Base-by-base conservation (phyloP, 2,329 filamentous ascomycete genomes). In the Dothiorella sarmentorum region DNA sequence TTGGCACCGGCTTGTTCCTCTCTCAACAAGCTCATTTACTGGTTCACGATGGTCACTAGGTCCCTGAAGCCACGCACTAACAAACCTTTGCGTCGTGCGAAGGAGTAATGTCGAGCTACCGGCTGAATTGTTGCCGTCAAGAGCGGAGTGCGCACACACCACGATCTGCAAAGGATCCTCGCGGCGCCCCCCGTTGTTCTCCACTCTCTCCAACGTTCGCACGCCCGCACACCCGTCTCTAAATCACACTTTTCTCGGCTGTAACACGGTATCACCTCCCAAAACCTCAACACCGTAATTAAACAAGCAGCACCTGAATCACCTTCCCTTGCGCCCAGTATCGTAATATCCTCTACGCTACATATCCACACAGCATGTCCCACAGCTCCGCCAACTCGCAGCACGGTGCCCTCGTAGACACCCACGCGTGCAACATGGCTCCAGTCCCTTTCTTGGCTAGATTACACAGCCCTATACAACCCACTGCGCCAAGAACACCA, bases 151-250 rank as follows among this genome's bases (percentile, higher is more conserved):
- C 47, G 47, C 47, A 52, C 33, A 37, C 22, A 27, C 49, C 22
- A 53, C n/a, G 49, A 53, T 53, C 49, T 53, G 49, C 49, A 24
- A 53, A 35, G 49, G 49, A 53, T 53, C 49, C 22, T 37, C 43
- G 15, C 33, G 33, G n/a, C 17, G 26, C 43, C 42, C 22, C 45
- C 17, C 43, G 43, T 13, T 5, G 24, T 10, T 13, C 43, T 49
- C 29, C 31, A 52, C 31, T 17, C 33, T 45, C 24, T 18, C 49
- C n/a, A n/a, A n/a, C n/a, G n/a, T n/a, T n/a, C n/a, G n/a, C n/a
- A n/a, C n/a, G n/a, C n/a, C n/a, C n/a, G n/a, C n/a, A n/a, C n/a
- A n/a, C n/a, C n/a, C n/a, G n/a, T n/a, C n/a, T n/a, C n/a, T n/a
- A n/a, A n/a, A n/a, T n/a, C n/a, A n/a, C n/a, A n/a, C n/a, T n/a